A percentile compares a stretch with the other conserved stretches of the same genome.
phyloP scores from a whole-genome alignment of 768 basidiomycete genomes.

The Podaxis sp. region DNA sequence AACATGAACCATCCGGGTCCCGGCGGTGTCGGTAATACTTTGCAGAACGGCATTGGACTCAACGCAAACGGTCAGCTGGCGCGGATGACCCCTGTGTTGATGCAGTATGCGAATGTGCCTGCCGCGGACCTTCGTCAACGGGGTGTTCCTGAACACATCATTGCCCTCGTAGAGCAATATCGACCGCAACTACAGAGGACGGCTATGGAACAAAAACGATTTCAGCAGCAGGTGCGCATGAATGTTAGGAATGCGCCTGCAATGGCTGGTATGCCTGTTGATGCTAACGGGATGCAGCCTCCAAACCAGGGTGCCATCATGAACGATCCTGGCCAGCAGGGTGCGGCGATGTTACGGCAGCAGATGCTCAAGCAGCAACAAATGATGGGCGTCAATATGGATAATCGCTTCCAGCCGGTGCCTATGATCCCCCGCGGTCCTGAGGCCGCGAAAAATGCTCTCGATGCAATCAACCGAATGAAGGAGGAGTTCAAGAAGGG shows the following conservation, averaged over 20 bases:
- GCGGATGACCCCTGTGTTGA: neutral
- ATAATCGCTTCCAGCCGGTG: neutral
- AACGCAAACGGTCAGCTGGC: neutral
- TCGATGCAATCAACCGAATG: constrained; percentile 6
- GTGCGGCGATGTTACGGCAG: neutral
- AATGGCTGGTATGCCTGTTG: constrained; percentile 9
- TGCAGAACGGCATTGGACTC: neutral
- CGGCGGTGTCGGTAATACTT: neutral
- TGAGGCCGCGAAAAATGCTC: constrained; percentile 1
- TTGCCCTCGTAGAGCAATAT: constrained; percentile 53
- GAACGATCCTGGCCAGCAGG: constrained; percentile 7
- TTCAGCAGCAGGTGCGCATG: constrained; percentile 26
- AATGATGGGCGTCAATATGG: constrained; percentile 3
- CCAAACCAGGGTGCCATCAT: constrained; percentile 8
- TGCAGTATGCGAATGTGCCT: constrained; percentile 42
- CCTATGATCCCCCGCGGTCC: neutral
- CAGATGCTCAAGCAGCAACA: constrained; percentile 12
- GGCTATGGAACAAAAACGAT: constrained; percentile 31
- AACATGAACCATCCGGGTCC: neutral
- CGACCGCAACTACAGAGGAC: constrained; percentile 43
- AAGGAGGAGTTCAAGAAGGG: constrained; percentile 13
- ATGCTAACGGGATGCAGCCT: constrained; percentile 12
- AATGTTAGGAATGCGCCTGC: constrained; percentile 12
- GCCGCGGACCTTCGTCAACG: constrained; percentile 49
- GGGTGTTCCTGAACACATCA: constrained; percentile 44